These are phyloP conservation scores for Aureobasidium zeae DNA, from an alignment of 2,329 filamentous ascomycete genomes.

Conservation along the genomic window DNA sequence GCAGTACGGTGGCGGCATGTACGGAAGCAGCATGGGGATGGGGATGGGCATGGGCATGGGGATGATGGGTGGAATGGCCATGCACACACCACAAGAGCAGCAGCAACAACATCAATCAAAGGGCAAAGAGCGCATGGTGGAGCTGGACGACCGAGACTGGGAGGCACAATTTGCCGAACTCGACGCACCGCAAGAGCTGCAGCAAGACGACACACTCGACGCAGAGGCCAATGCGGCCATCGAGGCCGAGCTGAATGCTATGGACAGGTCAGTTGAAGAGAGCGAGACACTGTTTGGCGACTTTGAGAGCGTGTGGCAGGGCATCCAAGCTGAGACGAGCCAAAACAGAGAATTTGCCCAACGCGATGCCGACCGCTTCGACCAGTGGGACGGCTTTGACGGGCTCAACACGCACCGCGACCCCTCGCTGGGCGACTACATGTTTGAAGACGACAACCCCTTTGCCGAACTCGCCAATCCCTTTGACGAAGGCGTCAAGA, in stretches of 20 bases:
- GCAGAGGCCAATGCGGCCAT: conserved; percentile 62
- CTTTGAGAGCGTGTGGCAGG: conserved; percentile 83
- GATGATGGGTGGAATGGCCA: conserved; percentile 40
- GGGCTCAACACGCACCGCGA: conserved; percentile 62
- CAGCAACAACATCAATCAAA: conserved; percentile 54
- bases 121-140: conserved; percentile 72
- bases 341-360: conserved; percentile 58
- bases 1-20: conserved; percentile 33
- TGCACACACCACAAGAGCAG: conserved; percentile 27
- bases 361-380: conserved; percentile 64
- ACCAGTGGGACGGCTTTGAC: conserved; percentile 73
- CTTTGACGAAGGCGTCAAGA: conserved; percentile 85
- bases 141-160: conserved; percentile 89
- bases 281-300: conserved; percentile 49
- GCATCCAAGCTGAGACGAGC: conserved; percentile 68
- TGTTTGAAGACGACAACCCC: conserved; percentile 90
- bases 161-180: conserved; percentile 92
- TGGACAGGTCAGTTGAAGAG: conserved; percentile 64
- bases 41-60: conserved; percentile 44
- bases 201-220: conserved; percentile 41
- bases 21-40: conserved; percentile 48
- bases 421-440: conserved; percentile 70
- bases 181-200: conserved; percentile 54
- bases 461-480: conserved; percentile 74
- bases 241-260: conserved; percentile 76